Evolutionary conservation across 2,329 filamentous ascomycete genomes (phyloP), one percentile per base, ranked within the genome.

Genomic region (Hortaea werneckii): DNA sequence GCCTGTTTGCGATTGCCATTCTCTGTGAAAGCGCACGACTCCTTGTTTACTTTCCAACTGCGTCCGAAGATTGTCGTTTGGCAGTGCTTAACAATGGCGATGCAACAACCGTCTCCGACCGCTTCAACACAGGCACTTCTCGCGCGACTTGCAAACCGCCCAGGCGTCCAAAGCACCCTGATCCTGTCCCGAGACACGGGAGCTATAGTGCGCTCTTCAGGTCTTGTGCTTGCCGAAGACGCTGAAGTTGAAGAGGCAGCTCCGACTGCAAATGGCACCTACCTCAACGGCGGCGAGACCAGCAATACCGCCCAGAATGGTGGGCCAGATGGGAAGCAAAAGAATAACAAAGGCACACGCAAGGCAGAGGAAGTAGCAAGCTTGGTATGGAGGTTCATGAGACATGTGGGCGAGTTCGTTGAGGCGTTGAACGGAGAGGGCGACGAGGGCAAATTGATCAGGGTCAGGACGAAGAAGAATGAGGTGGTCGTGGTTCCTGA

Each of bases 401-500:
- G 79, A 53, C 75, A 74, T 7, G 82, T 85, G 1, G 82, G 80
- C 12, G 76, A 72, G 37, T 67, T 90, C 53, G 79, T 88, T n/a
- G 73, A 81, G 51, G 82, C 82, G 49, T 68, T 90, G 56, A 85
- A 89, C 59, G 73, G 75, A 29, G 83, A 88, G 68, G 79, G 83
- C 75, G 86, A 92, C 58, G 85, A 89, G 61, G 67, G 89, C 51
- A 87, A 82, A 66, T 70, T 92, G 41, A 66, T 92, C 43, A 75
- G 85, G 51, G 62, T 94, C 53, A 77, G 87, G 53, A 90, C 85
- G n/a, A 87, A 82, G 70, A 88, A 85, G 65, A 84, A 88, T 56
- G 87, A 94, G 65, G 69, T 92, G 51, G 83, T 92, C 49, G 86
- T 92, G 58, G 83, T 90, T 13, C 85, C 85, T 44, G 86, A 90